phyloP scores from a whole-genome alignment of 1,284 basidiomycete species.

The Coniferiporia sulphurascens region DNA sequence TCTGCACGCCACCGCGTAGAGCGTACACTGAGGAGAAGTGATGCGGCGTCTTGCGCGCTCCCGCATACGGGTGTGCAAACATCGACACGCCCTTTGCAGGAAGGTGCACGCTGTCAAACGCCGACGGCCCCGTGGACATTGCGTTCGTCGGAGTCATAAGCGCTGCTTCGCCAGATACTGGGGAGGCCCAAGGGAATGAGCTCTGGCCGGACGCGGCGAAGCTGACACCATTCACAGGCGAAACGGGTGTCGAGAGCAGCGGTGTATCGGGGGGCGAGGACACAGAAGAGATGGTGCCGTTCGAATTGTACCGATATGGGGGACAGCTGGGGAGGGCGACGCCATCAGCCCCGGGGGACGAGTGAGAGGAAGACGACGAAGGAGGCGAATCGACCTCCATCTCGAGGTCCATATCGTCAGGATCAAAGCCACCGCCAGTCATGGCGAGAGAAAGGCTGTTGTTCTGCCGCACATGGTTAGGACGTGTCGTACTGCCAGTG shows the following conservation, averaged over 20 bases:
- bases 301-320: neutral
- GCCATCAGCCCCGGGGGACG: neutral
- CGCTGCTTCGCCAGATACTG: neutral
- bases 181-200: constrained; percentile 1
- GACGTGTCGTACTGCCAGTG: neutral
- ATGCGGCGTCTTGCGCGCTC: neutral
- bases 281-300: constrained; percentile 2
- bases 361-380: neutral
- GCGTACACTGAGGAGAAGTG: neutral
- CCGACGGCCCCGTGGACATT: constrained; percentile 6
- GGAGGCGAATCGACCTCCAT: constrained; percentile 11
- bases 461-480: neutral
- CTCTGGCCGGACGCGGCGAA: neutral
- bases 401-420: constrained; percentile 15
- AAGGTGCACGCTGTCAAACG: constrained; percentile 12
- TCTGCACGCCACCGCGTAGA: neutral
- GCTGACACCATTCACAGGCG: neutral
- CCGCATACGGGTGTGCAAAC: constrained; percentile 2
- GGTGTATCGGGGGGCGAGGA: constrained; percentile 18
- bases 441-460: neutral
- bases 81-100: constrained; percentile 1
- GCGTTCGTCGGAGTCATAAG: neutral
- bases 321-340: neutral
- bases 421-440: constrained; percentile 8
- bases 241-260: constrained; percentile 15